Base-by-base conservation (phyloP, 805 yeast species). In the Saccharomycopsis schoenii region DNA sequence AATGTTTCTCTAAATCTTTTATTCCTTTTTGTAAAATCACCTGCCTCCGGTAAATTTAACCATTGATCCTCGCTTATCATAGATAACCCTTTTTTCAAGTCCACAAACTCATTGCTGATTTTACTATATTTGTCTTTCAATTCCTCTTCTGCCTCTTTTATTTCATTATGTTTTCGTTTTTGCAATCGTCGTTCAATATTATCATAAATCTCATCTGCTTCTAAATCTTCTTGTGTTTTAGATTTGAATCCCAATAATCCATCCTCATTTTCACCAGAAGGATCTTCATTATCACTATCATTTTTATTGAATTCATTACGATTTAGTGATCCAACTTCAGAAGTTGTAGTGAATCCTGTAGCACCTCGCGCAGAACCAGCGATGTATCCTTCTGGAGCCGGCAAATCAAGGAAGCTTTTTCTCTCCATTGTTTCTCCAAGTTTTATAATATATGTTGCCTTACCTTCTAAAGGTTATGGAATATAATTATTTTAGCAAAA, bases 341-440 rank as follows among this genome's bases (percentile, higher is more conserved):
- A 89, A 62, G 90, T 80, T 0, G 97, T 90, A 0, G 92, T 84
- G 72, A 94, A 92, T 4, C 97, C 98, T 1, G 89, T 82, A 1
- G 97, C 98, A 34, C 99, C 99, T 69, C 99, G 78, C 0, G 97
- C 98, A 8, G 91, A 73, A 29, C 99, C 99, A 2, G 98, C 87
- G 50, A 91, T 81, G 69, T 93, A 93, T 5, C 96, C 96, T 1
- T 86, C 81, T 0, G 99, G 99, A 0, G 98, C 86, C 63, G 84
- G 83, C 74, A 88, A 89, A 68, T 87, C 90, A 56, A 93, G 75
- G 72, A 94, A 94, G 4, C 83, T 75, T 63, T 79, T 80, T 61
- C 83, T 70, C 37, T 81, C 82, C 85, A 79, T 79, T 21, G 4
- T 15, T 25, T 21, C 25, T 21, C n/a, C 21, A 25, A 12, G 15